Conservation (phyloP, 208 protist genomes). For the Phytomonas sp. region DNA sequence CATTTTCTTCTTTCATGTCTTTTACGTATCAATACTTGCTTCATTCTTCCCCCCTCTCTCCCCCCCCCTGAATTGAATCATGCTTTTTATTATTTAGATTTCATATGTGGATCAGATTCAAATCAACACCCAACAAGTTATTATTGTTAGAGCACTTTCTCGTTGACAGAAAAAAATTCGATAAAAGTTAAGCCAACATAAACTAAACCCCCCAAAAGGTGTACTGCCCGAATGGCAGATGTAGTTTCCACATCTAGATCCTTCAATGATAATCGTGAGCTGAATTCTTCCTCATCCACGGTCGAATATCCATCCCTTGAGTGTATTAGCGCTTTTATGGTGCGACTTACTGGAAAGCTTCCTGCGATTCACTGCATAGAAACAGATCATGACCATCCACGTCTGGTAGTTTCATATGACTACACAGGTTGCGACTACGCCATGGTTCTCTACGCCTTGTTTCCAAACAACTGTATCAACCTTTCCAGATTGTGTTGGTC, state of each 20-base stretch:
- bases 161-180: background rate
- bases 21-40: background rate
- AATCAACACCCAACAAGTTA: background rate
- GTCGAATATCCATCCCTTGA: slow-evolving; percentile 3
- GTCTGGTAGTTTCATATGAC: slow-evolving; percentile 28
- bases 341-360: slow-evolving; percentile 27
- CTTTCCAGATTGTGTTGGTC: slow-evolving; percentile 54
- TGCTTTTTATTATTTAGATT: background rate
- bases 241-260: slow-evolving; percentile 1
- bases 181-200: background rate
- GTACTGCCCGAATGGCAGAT: background rate
- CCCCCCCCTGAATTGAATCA: background rate
- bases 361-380: slow-evolving; percentile 10
- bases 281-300: background rate
- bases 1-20: slow-evolving; percentile 8
- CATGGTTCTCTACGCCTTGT: slow-evolving; percentile 49
- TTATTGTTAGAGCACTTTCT: background rate
- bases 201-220: slow-evolving; percentile 8
- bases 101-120: background rate
- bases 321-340: slow-evolving; percentile 38
- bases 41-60: background rate
- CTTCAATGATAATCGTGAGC: background rate
- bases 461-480: slow-evolving; percentile 45
- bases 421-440: slow-evolving; percentile 70
- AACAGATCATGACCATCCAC: background rate